Base-by-base conservation (phyloP, 257 asterid genomes). In the Misopates orontium region DNA sequence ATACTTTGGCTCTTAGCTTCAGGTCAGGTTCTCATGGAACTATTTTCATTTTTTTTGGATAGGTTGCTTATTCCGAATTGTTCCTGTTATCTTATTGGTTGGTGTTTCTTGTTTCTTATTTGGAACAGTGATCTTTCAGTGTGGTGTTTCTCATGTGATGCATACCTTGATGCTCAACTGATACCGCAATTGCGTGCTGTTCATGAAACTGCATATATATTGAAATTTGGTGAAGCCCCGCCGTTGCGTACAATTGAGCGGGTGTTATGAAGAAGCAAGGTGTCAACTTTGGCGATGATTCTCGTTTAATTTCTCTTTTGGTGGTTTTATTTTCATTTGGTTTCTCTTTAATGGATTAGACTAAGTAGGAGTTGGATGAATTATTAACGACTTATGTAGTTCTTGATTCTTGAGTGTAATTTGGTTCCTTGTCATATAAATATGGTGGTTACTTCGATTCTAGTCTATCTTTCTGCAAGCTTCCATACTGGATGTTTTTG, bases 81-180 rank as follows among this genome's bases (percentile, higher is more conserved):
- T n/a, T 52, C 23, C 2, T 8, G 10, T 10, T 2, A 25, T 59
- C 9, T 57, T 53, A 58, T 72, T 17, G 24, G 22, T 25, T 56
- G 13, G 8, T 70, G 24, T n/a, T 17, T 69, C 48, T 39, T 19
- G 24, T 48, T 42, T 40, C 1, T 67, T 28, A 41, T 24, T 41
- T 59, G 75, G 66, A 60, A 67, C 88, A 89, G 96, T 60, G 97
- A 89, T 72, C 83, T 89, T 44, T 89, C 98, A 0, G 95, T 92
- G 51, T 92, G 98, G 98, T 92, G 98, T 65, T 92, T 89, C 85
- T 71, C 81, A 22, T 92, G 98, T 42, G 86, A 92, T 70, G 89
- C 95, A 4, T 92, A 89, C 67, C 85, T 92, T 28, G 96, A 92
- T 66, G 97, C 87, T 32, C 97, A 85, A 73, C 80, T 69, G 56